Percentiles rank a stretch among this genome's conserved stretches.
Evolutionary conservation across 2,329 filamentous ascomycete genomes (phyloP).

Genomic region (Fusarium albosuccineum): DNA sequence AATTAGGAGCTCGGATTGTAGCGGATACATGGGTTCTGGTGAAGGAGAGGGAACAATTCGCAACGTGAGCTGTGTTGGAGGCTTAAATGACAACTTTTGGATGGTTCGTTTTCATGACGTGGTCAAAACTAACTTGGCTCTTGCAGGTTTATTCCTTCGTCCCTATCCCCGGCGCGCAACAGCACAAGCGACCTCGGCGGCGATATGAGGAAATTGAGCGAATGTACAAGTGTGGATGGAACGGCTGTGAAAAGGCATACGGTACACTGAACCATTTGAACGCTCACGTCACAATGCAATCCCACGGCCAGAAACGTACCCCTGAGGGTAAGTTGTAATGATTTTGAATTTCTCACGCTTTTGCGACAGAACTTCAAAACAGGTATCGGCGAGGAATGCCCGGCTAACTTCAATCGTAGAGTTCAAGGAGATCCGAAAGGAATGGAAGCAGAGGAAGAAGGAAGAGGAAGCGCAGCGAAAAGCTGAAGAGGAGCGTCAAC

Average conservation of each 20-base stretch:
- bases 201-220: slow-evolving; percentile 98
- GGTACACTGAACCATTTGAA: slow-evolving; percentile 98
- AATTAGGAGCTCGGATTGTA: slow-evolving; percentile 24
- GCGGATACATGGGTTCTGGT: slow-evolving; percentile 5
- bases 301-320: slow-evolving; percentile 92
- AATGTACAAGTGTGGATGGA: slow-evolving; percentile 99
- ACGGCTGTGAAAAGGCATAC: slow-evolving; percentile 98
- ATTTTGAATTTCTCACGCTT: not conserved
- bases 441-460: slow-evolving; percentile 99
- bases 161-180: slow-evolving; percentile 94
- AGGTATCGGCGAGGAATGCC: not conserved
- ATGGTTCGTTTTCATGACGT: not conserved
- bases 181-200: slow-evolving; percentile 93
- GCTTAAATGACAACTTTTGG: not conserved
- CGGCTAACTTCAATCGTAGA: slow-evolving; percentile 68
- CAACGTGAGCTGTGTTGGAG: not conserved
- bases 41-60: not conserved
- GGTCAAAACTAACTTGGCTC: slow-evolving; percentile 12
- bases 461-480: slow-evolving; percentile 77
- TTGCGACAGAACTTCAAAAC: not conserved
- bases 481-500: slow-evolving; percentile 85
- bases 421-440: slow-evolving; percentile 98
- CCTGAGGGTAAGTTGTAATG: slow-evolving; percentile 85
- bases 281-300: slow-evolving; percentile 99
- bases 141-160: slow-evolving; percentile 97